phyloP scores from a whole-genome alignment of 2,329 filamentous ascomycete species.

The Alternaria sp. region DNA sequence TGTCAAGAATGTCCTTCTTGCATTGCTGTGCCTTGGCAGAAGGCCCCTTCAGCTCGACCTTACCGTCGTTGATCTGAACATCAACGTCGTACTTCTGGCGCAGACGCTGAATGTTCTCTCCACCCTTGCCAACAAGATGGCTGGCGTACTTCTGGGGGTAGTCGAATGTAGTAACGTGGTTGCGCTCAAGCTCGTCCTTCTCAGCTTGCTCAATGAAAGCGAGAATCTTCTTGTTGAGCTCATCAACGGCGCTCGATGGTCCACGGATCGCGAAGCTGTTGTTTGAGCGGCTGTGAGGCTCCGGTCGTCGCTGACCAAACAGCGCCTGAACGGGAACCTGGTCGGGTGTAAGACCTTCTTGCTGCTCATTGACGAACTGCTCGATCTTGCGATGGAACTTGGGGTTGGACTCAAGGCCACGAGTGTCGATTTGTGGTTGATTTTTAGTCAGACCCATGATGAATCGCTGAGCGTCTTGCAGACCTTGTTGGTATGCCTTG shows the following conservation, averaged over 20 bases:
- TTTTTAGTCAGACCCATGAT: conserved; percentile 61
- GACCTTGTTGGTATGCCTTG: conserved; percentile 62
- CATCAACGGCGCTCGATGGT: conserved; percentile 73
- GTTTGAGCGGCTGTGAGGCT: conserved; percentile 61
- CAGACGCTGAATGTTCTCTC: conserved; percentile 72
- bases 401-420: conserved; percentile 60
- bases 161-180: conserved; percentile 83
- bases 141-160: conserved; percentile 96
- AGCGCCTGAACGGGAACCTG: conserved; percentile 65
- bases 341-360: conserved; percentile 55
- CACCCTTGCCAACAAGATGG: conserved; percentile 73
- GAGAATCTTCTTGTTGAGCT: conserved; percentile 73
- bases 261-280: conserved; percentile 75
- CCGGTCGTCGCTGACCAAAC: conserved; percentile 53
- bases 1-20: conserved; percentile 78
- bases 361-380: conserved; percentile 64
- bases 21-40: conserved; percentile 91
- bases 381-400: conserved; percentile 71
- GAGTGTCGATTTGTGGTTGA: conserved; percentile 62
- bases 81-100: conserved; percentile 75
- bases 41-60: conserved; percentile 93
- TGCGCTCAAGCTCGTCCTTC: conserved; percentile 91
- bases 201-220: conserved; percentile 87
- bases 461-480: conserved; percentile 65
- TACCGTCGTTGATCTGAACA: conserved; percentile 90